Evolutionary conservation across 2,329 filamentous ascomycete genomes (phyloP), one percentile per base, ranked within the genome.

Genomic region (Stemphylium beticola): DNA sequence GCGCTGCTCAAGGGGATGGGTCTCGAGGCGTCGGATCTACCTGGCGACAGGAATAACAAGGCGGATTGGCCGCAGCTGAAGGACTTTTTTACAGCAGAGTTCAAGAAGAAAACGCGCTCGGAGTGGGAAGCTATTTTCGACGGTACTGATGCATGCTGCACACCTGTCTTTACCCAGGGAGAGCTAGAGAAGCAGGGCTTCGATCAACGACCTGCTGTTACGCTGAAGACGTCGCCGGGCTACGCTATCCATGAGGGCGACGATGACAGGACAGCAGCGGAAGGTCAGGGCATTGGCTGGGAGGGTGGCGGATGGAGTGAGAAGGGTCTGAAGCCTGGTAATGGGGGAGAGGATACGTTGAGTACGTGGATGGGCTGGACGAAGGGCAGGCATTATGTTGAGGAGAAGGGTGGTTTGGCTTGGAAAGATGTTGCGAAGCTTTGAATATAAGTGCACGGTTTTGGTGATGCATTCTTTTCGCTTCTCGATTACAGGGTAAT

Each of bases 81-180:
- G 45, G 68, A 76, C 1, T 71, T 85, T 2, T 88, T 96, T 62
- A 82, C 82, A 2, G 71, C 71, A 3, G 80, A 78, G 0, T 97
- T 98, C 74, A 85, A 82, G 72, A 75, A 78, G 39, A 91, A 87
- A 77, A 89, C 88, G 4, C 82, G 93, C 31, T 71, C 76, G 0
- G 88, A 96, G 72, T 98, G 93, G 93, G 93, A 96, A 76, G 72
- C 57, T 3, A 79, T 96, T 5, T 98, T 97, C 72, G 91, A 96
- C 72, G 91, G 90, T 10, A 95, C 90, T 0, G 93, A 98, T 77
- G 93, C 93, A 1, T 98, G 93, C 74, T 92, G 89, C 60, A 92
- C 91, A n/a, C 93, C 93, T 0, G 90, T 98, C 1, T 78, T 96
- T 37, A 87, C 87, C 31, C 90, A 92, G 61, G 68, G 64, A 0